These are phyloP conservation scores for Leccinum fibrillosum DNA, from an alignment of 768 basidiomycete genomes.

Conservation along the genomic window DNA sequence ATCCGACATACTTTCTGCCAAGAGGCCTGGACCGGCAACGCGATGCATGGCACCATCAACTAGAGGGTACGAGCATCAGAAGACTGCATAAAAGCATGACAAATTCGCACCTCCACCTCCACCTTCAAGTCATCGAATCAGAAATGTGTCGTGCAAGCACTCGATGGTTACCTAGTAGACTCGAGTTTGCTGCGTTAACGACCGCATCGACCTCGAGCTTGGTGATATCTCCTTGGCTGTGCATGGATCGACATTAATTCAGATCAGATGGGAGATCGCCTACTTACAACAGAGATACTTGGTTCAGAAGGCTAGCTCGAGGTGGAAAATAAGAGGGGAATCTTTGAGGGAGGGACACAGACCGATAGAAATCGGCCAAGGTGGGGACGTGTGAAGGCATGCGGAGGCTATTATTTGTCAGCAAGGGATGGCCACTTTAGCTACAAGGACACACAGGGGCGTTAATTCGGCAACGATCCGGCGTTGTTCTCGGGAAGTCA, in stretches of 20 bases:
- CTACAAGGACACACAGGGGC: slow-evolving; percentile 21
- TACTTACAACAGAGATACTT: slow-evolving; percentile 68
- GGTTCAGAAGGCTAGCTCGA: slow-evolving; percentile 41
- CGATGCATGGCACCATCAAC: slow-evolving; percentile 83
- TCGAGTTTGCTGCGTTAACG: slow-evolving; percentile 80
- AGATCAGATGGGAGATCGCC: background rate
- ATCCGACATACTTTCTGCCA: slow-evolving; percentile 61
- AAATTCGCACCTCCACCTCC: slow-evolving; percentile 66
- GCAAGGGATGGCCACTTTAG: slow-evolving; percentile 12
- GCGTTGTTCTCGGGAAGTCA: slow-evolving; percentile 34
- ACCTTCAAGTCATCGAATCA: slow-evolving; percentile 40
- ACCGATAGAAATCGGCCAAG: slow-evolving; percentile 50
- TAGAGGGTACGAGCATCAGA: slow-evolving; percentile 22
- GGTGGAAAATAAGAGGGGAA: slow-evolving; percentile 30
- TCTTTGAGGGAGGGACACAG: slow-evolving; percentile 34
- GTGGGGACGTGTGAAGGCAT: slow-evolving; percentile 45
- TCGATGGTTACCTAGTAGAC: slow-evolving; percentile 54
- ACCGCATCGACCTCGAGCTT: slow-evolving; percentile 65
- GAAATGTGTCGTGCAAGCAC: background rate
- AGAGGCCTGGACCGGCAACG: slow-evolving; percentile 64
- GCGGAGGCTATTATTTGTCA: background rate
- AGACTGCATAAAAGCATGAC: background rate
- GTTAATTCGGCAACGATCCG: slow-evolving; percentile 13
- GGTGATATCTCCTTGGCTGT: slow-evolving; percentile 80
- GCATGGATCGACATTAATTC: background rate